phyloP scores from a whole-genome alignment of 108 stramenopile species.

The Parmales sp. region DNA sequence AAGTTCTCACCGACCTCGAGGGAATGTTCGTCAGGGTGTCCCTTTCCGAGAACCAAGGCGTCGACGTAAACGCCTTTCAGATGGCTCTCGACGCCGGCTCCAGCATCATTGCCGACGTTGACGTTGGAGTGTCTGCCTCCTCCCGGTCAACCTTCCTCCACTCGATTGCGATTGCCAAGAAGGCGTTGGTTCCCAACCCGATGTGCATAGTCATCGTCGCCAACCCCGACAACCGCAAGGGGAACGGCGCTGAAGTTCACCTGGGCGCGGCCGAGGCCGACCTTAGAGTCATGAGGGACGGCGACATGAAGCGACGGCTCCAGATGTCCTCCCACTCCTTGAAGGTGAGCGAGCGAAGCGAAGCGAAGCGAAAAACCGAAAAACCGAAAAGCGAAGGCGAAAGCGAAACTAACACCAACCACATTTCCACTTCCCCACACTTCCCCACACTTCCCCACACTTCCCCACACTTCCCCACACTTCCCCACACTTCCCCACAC shows the following conservation, averaged over 20 bases:
- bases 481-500: too few species aligned
- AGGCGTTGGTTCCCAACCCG: conserved; percentile 8
- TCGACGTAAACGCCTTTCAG: conserved; percentile 12
- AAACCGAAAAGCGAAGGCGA: too few species aligned
- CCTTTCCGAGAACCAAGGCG: neutral
- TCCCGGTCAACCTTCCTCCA: neutral
- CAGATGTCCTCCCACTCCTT: conserved; percentile 1
- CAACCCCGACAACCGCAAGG: neutral
- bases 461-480: too few species aligned
- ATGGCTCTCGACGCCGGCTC: neutral
- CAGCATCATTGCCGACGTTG: conserved; percentile 5
- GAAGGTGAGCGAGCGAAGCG: neutral
- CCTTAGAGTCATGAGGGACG: conserved; percentile 5
- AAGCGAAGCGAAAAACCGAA: too few species aligned
- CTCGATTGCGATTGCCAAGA: conserved; percentile 1
- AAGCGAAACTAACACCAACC: neutral
- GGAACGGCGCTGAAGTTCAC: neutral
- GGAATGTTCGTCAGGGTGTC: conserved; percentile 13
- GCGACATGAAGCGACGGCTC: neutral
- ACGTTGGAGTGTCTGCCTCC: neutral
- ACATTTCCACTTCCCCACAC: too few species aligned
- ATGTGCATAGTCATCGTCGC: neutral
- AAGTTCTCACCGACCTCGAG: neutral
- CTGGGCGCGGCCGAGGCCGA: neutral
- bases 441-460: too few species aligned